phyloP scores from a whole-genome alignment of 2,329 filamentous ascomycete genomes.

The Cercospora citrullina region DNA sequence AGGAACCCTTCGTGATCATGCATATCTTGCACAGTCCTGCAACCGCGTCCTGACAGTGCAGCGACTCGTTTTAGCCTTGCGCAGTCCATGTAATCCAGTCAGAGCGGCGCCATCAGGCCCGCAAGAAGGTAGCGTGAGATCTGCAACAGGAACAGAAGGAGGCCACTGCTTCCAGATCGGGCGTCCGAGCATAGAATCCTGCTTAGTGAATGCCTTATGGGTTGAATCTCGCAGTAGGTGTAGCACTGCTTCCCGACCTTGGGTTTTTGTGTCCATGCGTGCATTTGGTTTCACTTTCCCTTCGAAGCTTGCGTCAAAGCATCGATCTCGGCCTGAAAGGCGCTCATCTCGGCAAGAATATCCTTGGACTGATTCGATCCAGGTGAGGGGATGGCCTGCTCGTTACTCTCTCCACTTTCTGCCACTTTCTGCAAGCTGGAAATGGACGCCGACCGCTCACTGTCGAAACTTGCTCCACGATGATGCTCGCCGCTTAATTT shows the following conservation, averaged over 20 bases:
- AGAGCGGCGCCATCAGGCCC: background rate
- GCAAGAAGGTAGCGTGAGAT: background rate
- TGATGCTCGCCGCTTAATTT: constrained; percentile 23
- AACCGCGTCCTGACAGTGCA: background rate
- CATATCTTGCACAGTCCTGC: background rate
- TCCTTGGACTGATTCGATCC: constrained; percentile 22
- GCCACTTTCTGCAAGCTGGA: constrained; percentile 28
- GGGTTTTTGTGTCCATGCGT: background rate
- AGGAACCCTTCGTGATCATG: no score
- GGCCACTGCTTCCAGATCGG: background rate
- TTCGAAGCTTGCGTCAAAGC: constrained; percentile 25
- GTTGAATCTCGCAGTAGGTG: background rate
- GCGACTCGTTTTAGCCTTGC: background rate
- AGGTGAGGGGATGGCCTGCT: constrained; percentile 17
- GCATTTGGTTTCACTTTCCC: constrained; percentile 1
- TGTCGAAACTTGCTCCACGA: constrained; percentile 31
- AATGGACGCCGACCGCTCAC: constrained; percentile 27
- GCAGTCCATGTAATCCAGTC: background rate
- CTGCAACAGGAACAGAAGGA: background rate
- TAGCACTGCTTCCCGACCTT: background rate
- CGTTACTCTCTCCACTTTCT: constrained; percentile 17
- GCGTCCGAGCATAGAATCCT: background rate
- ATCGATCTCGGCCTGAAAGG: constrained; percentile 38
- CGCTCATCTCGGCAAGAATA: constrained; percentile 36
- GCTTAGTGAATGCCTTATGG: background rate